phyloP scores from a whole-genome alignment of 1,284 basidiomycete genomes.

The Heterobasidion occidentale region DNA sequence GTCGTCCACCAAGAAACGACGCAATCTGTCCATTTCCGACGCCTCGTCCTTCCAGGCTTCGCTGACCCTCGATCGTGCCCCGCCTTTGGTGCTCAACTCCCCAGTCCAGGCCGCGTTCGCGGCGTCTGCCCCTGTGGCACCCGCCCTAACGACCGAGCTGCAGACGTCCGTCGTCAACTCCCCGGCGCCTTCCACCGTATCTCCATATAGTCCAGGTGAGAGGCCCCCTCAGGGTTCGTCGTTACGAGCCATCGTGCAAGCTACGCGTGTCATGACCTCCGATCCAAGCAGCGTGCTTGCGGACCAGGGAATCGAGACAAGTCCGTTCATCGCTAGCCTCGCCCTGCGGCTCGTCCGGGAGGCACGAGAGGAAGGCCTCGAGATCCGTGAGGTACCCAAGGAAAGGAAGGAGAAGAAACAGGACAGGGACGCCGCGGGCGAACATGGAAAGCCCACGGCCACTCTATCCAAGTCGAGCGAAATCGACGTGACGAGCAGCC shows the following conservation, averaged over 20 bases:
- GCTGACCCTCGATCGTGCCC: conserved; percentile 1
- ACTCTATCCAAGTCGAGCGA: conserved; percentile 31
- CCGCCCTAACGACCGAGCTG: conserved; percentile 12
- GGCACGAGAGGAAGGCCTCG: conserved; percentile 61
- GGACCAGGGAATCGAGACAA: conserved; percentile 56
- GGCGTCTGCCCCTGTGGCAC: conserved; percentile 3
- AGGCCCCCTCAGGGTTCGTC: conserved; percentile 47
- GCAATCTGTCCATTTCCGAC: conserved; percentile 19
- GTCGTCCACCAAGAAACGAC: conserved; percentile 22
- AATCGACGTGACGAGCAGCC: conserved; percentile 33
- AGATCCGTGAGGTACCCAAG: conserved; percentile 43
- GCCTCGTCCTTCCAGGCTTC: conserved; percentile 10
- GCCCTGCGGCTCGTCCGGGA: conserved; percentile 68
- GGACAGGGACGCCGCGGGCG: conserved; percentile 17
- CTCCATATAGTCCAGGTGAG: conserved; percentile 14
- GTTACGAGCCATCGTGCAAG: conserved; percentile 72
- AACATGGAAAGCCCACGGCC: conserved; percentile 28
- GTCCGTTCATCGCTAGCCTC: conserved; percentile 52
- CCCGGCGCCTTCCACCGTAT: conserved; percentile 13
- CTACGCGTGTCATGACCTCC: conserved; percentile 82
- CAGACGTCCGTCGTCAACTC: conserved; percentile 8
- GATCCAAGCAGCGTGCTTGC: conserved; percentile 71
- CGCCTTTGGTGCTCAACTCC: conserved; percentile 1
- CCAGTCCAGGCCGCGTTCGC: conserved; percentile 6
- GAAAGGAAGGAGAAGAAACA: conserved; percentile 33